Evolutionary conservation across 805 yeast species (phyloP).

Genomic region (Starmerella lactis-condensi): DNA sequence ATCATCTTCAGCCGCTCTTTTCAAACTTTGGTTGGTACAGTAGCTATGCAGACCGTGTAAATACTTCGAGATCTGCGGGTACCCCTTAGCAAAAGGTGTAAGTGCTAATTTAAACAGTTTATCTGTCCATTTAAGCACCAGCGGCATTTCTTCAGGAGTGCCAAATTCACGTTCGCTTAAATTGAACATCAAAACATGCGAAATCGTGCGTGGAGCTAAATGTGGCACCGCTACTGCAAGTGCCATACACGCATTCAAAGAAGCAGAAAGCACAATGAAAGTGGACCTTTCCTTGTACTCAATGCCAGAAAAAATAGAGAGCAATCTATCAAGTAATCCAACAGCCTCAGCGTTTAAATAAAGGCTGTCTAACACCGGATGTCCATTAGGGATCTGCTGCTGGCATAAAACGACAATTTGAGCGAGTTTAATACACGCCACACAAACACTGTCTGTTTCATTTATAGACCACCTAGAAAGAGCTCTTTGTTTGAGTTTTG

Average conservation of each 20-base stretch:
- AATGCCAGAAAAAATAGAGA: constrained; percentile 30
- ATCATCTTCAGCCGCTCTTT: constrained; percentile 21
- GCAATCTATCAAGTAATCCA: constrained; percentile 45
- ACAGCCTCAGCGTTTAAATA: constrained; percentile 54
- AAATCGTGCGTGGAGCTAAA: constrained; percentile 35
- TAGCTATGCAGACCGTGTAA: constrained; percentile 18
- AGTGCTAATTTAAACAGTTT: constrained; percentile 15
- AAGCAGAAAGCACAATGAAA: constrained; percentile 43
- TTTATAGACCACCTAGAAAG: constrained; percentile 38
- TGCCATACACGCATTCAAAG: constrained; percentile 43
- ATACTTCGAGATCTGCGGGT: constrained; percentile 19
- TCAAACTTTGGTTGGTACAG: constrained; percentile 18
- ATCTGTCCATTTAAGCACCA: constrained; percentile 14
- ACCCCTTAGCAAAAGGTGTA: constrained; percentile 11
- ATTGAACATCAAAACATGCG: constrained; percentile 42
- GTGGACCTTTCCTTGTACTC: constrained; percentile 27
- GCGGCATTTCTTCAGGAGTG: constrained; percentile 20
- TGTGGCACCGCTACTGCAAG: constrained; percentile 50
- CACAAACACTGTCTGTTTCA: constrained; percentile 29
- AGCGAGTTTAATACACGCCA: constrained; percentile 59
- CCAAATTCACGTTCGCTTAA: constrained; percentile 9
- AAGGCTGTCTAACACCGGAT: constrained; percentile 36
- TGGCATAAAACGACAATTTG: constrained; percentile 35
- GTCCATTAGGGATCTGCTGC: constrained; percentile 25
- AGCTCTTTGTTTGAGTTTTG: constrained; percentile 38